Conservation (phyloP, 2,329 filamentous ascomycete genomes). For the Calonectria pauciramosa region DNA sequence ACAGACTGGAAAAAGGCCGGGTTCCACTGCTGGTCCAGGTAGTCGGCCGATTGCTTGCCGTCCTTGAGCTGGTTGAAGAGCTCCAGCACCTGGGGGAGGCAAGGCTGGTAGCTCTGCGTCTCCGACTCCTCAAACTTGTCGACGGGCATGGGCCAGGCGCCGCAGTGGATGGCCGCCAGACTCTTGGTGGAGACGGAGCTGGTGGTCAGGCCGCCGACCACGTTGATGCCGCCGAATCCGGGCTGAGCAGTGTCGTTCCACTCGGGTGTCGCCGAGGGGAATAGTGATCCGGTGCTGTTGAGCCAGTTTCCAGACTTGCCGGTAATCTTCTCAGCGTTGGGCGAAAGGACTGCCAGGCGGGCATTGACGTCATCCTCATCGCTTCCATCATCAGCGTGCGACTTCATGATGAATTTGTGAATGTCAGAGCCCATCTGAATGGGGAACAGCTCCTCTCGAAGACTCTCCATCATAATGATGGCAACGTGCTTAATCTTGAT, state of each 20-base stretch:
- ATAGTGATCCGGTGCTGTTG: conserved; percentile 36
- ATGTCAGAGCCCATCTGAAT: conserved; percentile 57
- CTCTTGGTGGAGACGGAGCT: conserved; percentile 61
- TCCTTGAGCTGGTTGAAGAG: conserved; percentile 50
- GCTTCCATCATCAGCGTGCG: conserved; percentile 42
- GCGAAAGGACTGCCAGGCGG: conserved; percentile 42
- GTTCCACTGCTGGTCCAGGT: conserved; percentile 48
- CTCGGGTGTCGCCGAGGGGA: conserved; percentile 41
- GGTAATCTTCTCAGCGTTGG: conserved; percentile 31
- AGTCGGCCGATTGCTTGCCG: conserved; percentile 35
- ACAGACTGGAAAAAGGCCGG: conserved; percentile 54
- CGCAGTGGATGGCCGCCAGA: conserved; percentile 58
- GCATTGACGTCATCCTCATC: conserved; percentile 44
- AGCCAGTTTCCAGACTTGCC: conserved; percentile 26
- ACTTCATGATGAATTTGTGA: conserved; percentile 50
- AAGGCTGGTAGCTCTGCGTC: conserved; percentile 60
- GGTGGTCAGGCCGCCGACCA: conserved; percentile 56
- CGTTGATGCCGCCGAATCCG: conserved; percentile 56
- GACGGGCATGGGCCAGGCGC: conserved; percentile 57
- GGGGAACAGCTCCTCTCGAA: conserved; percentile 61
- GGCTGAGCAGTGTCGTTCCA: conserved; percentile 28
- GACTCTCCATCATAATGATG: conserved; percentile 61
- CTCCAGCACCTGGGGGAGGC: conserved; percentile 56
- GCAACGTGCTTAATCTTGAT: conserved; percentile 61
- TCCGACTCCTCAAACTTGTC: conserved; percentile 60